A percentile compares a stretch with the other conserved stretches of the same genome.
phyloP scores from a whole-genome alignment of 2,329 filamentous ascomycete species.

The Rugonectria rugulosa region DNA sequence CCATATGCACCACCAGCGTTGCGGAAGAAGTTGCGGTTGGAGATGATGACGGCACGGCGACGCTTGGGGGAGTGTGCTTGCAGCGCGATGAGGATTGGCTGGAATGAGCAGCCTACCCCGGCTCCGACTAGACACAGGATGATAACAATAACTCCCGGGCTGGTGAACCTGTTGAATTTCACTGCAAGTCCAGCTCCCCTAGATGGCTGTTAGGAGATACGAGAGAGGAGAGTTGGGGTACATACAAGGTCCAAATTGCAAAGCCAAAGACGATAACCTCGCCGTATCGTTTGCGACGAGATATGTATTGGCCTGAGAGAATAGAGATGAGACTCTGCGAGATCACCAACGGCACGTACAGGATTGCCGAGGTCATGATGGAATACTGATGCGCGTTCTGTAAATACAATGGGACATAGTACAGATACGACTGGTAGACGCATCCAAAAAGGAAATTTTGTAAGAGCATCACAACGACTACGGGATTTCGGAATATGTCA shows the following conservation, averaged over 20 bases:
- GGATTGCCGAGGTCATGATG: constrained; percentile 55
- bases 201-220: not conserved
- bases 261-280: constrained; percentile 61
- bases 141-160: constrained; percentile 56
- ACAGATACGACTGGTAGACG: constrained; percentile 65
- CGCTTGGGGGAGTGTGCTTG: constrained; percentile 64
- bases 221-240: not conserved
- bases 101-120: constrained; percentile 60
- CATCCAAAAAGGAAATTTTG: constrained; percentile 68
- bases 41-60: constrained; percentile 68
- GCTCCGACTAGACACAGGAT: constrained; percentile 58
- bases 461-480: constrained; percentile 61
- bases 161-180: constrained; percentile 54
- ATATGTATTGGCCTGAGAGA: constrained; percentile 64
- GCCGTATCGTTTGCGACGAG: constrained; percentile 62
- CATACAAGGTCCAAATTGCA: constrained; percentile 45
- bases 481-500: constrained; percentile 60
- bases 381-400: constrained; percentile 58
- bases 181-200: constrained; percentile 60
- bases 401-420: constrained; percentile 69
- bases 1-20: constrained; percentile 64
- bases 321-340: constrained; percentile 56
- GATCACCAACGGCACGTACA: constrained; percentile 58
- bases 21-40: constrained; percentile 68
- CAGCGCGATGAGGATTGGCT: constrained; percentile 61